These are phyloP conservation scores for Suillus hirtellus DNA, from an alignment of 768 basidiomycete species.

Conservation along the genomic window DNA sequence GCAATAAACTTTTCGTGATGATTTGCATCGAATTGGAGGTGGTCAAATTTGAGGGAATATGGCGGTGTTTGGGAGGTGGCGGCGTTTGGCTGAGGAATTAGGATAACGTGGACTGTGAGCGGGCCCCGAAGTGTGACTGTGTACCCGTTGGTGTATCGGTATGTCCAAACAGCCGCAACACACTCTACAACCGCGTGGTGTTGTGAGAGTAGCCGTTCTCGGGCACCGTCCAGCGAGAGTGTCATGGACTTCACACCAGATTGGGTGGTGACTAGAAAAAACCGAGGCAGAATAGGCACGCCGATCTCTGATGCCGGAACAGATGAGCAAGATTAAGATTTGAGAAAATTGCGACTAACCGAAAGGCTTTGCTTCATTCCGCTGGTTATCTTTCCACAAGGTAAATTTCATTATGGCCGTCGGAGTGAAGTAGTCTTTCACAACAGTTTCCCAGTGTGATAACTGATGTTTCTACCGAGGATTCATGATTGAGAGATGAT, in stretches of 20 bases:
- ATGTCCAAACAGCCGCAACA: slow-evolving; percentile 76
- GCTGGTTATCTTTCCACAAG: slow-evolving; percentile 84
- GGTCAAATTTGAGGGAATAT: slow-evolving; percentile 62
- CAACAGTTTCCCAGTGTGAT: slow-evolving; percentile 64
- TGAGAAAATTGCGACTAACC: slow-evolving; percentile 42
- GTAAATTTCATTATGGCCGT: slow-evolving; percentile 77
- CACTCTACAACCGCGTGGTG: slow-evolving; percentile 63
- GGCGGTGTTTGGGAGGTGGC: slow-evolving; percentile 22
- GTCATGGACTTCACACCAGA: slow-evolving; percentile 86
- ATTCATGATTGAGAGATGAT: slow-evolving; percentile 12
- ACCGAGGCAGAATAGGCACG: slow-evolving; percentile 76
- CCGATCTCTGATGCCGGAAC: slow-evolving; percentile 61
- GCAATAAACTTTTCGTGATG: slow-evolving; percentile 72
- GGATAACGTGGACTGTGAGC: slow-evolving; percentile 61
- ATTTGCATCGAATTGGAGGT: slow-evolving; percentile 73
- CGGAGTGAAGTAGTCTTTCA: slow-evolving; percentile 70
- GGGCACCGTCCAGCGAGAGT: slow-evolving; percentile 74
- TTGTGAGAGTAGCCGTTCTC: slow-evolving; percentile 60
- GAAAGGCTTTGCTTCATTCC: slow-evolving; percentile 79
- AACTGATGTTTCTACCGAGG: slow-evolving; percentile 56
- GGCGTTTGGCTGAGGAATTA: slow-evolving; percentile 28
- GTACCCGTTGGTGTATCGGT: slow-evolving; percentile 78
- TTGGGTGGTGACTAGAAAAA: slow-evolving; percentile 82
- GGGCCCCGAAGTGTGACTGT: slow-evolving; percentile 76
- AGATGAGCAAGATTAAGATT: slow-evolving; percentile 16